Base-by-base conservation (phyloP, 495 filamentous ascomycete genomes). In the Talaromyces wortmannii region DNA sequence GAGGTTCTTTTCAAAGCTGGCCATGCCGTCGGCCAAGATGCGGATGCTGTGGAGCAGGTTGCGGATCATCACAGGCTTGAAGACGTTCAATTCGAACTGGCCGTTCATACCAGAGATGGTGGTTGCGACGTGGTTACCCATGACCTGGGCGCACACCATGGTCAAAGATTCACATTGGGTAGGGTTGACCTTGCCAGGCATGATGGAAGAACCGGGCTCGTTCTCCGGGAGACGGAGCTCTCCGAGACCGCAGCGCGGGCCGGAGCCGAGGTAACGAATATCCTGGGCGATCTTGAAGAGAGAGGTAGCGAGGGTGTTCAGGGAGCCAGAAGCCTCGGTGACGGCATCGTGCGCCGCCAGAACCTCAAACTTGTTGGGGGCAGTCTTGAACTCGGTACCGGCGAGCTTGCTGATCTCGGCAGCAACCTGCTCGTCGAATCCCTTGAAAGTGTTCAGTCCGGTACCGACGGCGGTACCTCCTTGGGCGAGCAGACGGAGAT, bases 151-250 rank as follows among this genome's bases (percentile, higher is more conserved):
- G 77, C 92, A 97, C 53, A 98, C 72, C 94, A 98, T 98, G 58
- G 94, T 98, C 69, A 98, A 75, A 40, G 92, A 89, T 80, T 98
- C 94, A 75, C 90, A 95, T 76, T 98, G 94, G 29, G 94, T 98
- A 33, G 94, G 94, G 80, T 98, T 98, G 63, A 98, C 94, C 80
- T 98, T 98, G 62, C 94, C 94, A 31, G 94, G 94, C 94, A 98
- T 98, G 77, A 98, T 97, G 53, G 89, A 94, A 62, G 83, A 89
- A 48, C 94, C 94, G 15, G 94, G 94, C 80, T 98, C 94, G 74
- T 98, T 98, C 78, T 98, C 94, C 40, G 94, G 94, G 29, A 98
- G 83, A 58, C 77, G 79, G 47, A 98, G 82, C 75, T 98, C 94
- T 52, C 91, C 92, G 10, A 97, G 84, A 61, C 94, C 94, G 74